Conservation (phyloP, 106 monocot genomes). For the Hemerocallis citrina region DNA sequence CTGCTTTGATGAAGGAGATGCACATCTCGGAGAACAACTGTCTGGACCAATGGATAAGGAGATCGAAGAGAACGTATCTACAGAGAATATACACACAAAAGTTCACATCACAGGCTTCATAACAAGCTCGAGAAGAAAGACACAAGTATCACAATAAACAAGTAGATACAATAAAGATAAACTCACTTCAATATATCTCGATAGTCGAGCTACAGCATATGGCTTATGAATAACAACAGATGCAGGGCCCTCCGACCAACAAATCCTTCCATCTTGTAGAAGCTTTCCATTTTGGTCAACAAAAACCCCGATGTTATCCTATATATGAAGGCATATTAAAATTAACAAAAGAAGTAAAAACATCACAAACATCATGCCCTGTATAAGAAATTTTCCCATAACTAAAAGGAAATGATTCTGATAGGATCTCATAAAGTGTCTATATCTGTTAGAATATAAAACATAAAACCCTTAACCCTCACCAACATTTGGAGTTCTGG, state of each 20-base stretch:
- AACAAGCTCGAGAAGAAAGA: conserved; percentile 2
- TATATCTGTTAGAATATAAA: too few species aligned
- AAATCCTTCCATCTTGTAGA: conserved; percentile 88
- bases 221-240: conserved; percentile 74
- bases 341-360: neutral
- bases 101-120: neutral
- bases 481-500: too few species aligned
- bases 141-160: neutral
- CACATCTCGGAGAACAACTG: conserved; percentile 77
- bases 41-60: conserved; percentile 89
- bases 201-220: conserved; percentile 74
- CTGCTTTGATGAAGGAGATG: conserved; percentile 65
- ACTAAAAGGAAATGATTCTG: neutral
- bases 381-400: neutral
- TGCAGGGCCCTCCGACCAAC: conserved; percentile 87
- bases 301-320: conserved; percentile 98
- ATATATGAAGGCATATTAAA: conserved; percentile 1
- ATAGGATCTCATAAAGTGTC: neutral
- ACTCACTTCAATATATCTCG: conserved; percentile 71
- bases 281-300: conserved; percentile 99
- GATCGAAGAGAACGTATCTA: conserved; percentile 90
- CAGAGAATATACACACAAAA: conserved; percentile 9
- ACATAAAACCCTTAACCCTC: too few species aligned
- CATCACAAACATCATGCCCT: neutral
- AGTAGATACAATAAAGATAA: neutral